Evolutionary conservation across 2,329 filamentous ascomycete species (phyloP).

Genomic region (Xylariaceae sp.): DNA sequence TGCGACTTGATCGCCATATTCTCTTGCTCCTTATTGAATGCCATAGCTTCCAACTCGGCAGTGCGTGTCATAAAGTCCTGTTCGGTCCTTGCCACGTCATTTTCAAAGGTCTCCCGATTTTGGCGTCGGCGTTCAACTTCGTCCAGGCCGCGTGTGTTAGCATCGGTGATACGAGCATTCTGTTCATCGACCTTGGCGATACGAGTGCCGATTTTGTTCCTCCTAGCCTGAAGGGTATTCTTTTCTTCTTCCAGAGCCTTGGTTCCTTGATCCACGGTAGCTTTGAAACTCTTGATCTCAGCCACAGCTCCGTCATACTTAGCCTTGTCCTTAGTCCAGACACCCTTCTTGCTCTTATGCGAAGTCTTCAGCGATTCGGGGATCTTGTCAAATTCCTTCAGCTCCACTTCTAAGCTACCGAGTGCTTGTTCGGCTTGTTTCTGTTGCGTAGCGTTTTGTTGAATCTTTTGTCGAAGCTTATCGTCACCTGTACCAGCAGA

Average conservation of each 20-base stretch:
- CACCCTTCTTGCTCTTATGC: constrained; percentile 51
- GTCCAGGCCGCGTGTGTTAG: constrained; percentile 61
- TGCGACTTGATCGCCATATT: constrained; percentile 37
- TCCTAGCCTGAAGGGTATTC: constrained; percentile 59
- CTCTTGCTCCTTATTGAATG: constrained; percentile 39
- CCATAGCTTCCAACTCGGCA: constrained; percentile 33
- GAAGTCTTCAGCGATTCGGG: constrained; percentile 58
- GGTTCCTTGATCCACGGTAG: constrained; percentile 58
- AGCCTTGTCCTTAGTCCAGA: constrained; percentile 52
- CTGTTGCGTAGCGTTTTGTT: constrained; percentile 71
- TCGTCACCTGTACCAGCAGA: constrained; percentile 72
- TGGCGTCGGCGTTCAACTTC: constrained; percentile 59
- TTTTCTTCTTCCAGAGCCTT: constrained; percentile 62
- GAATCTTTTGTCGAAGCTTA: constrained; percentile 68
- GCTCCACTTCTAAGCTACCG: constrained; percentile 50
- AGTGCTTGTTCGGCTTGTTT: constrained; percentile 59
- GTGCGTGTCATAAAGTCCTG: constrained; percentile 40
- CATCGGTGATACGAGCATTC: constrained; percentile 65
- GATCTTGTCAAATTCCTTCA: constrained; percentile 61
- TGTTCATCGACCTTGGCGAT: constrained; percentile 71
- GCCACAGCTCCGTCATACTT: constrained; percentile 57
- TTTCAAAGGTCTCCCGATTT: constrained; percentile 45
- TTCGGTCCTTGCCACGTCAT: constrained; percentile 44
- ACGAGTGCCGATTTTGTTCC: constrained; percentile 67
- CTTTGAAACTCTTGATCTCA: constrained; percentile 55